phyloP scores from a whole-genome alignment of 2,329 filamentous ascomycete species.

The Fusarium phyllophilum region DNA sequence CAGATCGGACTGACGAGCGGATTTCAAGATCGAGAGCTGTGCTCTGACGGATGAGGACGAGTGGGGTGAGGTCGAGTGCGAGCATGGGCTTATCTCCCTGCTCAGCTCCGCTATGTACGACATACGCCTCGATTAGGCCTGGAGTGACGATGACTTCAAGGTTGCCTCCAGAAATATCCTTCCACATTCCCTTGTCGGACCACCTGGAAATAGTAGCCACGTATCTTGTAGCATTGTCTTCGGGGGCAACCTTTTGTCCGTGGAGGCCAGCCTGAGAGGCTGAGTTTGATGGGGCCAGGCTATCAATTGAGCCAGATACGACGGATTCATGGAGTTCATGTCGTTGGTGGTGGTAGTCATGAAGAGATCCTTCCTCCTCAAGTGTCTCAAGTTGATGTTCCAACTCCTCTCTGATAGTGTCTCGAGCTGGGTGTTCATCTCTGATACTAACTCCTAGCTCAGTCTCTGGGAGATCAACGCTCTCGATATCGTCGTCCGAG shows the following conservation, averaged over 20 bases:
- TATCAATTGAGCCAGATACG: constrained; percentile 64
- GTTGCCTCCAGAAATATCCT: constrained; percentile 62
- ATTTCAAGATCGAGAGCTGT: constrained; percentile 95
- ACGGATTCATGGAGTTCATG: constrained; percentile 51
- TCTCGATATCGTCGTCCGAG: constrained; percentile 68
- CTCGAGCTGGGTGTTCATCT: constrained; percentile 61
- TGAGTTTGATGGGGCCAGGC: constrained; percentile 81
- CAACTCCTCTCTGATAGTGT: constrained; percentile 29
- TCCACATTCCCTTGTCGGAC: constrained; percentile 71
- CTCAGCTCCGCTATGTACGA: constrained; percentile 50
- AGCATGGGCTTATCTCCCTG: constrained; percentile 61
- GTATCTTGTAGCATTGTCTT: constrained; percentile 58
- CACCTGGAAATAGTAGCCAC: constrained; percentile 69
- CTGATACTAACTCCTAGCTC: constrained; percentile 67
- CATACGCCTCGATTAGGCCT: constrained; percentile 68
- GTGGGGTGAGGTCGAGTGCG: constrained; percentile 86
- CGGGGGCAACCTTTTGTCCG: constrained; percentile 54
- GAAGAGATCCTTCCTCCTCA: constrained; percentile 20
- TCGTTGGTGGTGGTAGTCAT: constrained; percentile 29
- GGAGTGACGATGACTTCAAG: constrained; percentile 67
- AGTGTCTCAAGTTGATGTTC: constrained; percentile 51
- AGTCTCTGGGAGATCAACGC: constrained; percentile 68
- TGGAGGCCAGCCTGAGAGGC: constrained; percentile 76
- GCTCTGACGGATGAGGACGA: constrained; percentile 89
- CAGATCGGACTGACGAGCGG: constrained; percentile 80